Percentiles rank a stretch among this genome's conserved stretches.
Conservation (phyloP, 768 basidiomycete genomes). For the Agrocybe pediades region DNA sequence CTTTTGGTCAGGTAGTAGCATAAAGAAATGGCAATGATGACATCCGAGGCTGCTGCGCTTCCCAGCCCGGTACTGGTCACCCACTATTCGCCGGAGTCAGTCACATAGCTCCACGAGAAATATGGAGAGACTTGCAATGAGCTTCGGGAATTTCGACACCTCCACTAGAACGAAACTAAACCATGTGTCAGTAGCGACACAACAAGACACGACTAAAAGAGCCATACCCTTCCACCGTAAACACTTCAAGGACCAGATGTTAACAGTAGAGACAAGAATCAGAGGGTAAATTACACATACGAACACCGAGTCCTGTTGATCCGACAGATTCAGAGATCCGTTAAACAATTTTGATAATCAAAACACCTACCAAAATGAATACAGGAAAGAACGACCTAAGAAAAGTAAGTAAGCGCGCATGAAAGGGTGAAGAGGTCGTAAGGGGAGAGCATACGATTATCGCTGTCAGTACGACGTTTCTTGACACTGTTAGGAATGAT, state of each 20-base stretch:
- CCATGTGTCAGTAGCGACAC: conserved; percentile 10
- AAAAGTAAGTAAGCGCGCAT: neutral
- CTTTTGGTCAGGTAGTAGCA: conserved; percentile 49
- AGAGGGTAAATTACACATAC: conserved; percentile 24
- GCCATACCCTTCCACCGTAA: conserved; percentile 46
- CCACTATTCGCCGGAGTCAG: conserved; percentile 37
- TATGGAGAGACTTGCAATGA: conserved; percentile 31
- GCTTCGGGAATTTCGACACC: conserved; percentile 32
- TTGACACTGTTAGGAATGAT: conserved; percentile 38
- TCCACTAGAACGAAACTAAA: conserved; percentile 34
- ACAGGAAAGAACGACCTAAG: conserved; percentile 38
- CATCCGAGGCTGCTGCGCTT: conserved; percentile 49
- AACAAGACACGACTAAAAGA: neutral
- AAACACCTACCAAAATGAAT: conserved; percentile 43
- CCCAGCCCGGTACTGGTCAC: conserved; percentile 49
- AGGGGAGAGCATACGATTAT: conserved; percentile 38
- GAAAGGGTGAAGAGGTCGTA: neutral
- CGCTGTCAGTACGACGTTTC: conserved; percentile 39
- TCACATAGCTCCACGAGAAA: conserved; percentile 42
- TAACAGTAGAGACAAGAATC: conserved; percentile 2
- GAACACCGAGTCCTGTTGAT: conserved; percentile 39
- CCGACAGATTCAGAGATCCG: neutral
- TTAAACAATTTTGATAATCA: neutral
- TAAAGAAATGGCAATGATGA: conserved; percentile 48
- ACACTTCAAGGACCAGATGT: conserved; percentile 31